A percentile compares a stretch with the other conserved stretches of the same genome.
These are phyloP conservation scores for Ampelomyces quisqualis DNA, from an alignment of 2,329 filamentous ascomycete species.

Conservation along the genomic window DNA sequence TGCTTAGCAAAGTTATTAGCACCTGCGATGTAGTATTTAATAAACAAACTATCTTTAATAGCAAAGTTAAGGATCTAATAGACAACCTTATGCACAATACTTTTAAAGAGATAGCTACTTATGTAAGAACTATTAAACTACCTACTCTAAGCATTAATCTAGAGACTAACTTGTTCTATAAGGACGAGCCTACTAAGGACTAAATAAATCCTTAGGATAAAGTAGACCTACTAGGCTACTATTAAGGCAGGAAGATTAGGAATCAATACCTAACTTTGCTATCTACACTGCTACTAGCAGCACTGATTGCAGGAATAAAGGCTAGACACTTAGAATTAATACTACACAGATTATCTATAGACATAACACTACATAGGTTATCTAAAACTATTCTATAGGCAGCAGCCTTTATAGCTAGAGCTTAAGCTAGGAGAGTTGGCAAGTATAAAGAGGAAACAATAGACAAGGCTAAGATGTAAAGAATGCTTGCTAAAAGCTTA, in stretches of 20 bases:
- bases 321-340: not conserved
- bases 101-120: constrained; percentile 8
- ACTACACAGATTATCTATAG: no score
- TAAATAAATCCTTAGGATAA: not conserved
- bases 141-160: not conserved
- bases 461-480: no score
- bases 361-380: no score
- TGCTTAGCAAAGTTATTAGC: no score
- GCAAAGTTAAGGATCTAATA: constrained; percentile 5
- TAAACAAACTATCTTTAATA: constrained; percentile 3
- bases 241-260: not conserved
- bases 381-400: no score
- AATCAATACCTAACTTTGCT: not conserved
- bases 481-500: no score
- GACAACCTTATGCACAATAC: constrained; percentile 7
- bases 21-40: constrained; percentile 8
- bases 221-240: no score
- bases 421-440: no score
- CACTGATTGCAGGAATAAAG: not conserved
- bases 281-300: not conserved
- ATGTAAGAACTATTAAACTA: constrained; percentile 1
- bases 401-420: no score
- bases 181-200: not conserved
- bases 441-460: no score
- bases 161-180: not conserved